Conservation (phyloP, 1,139 yeast genomes). For the Pichia sp. region DNA sequence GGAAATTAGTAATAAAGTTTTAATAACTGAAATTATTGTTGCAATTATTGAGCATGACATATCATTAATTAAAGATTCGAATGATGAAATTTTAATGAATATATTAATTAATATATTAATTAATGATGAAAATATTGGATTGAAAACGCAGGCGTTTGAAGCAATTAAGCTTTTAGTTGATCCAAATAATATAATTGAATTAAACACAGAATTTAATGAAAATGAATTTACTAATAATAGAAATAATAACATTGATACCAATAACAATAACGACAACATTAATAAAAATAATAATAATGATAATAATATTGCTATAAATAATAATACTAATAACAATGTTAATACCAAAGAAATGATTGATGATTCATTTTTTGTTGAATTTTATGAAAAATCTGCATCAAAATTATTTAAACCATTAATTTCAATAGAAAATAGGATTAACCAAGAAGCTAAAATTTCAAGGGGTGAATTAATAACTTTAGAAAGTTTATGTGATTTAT, state of each 20-base stretch:
- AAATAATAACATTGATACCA: constrained; percentile 26
- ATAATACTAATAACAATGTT: too few relatives aligned
- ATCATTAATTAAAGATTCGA: constrained; percentile 42
- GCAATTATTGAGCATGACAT: constrained; percentile 83
- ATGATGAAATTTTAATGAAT: constrained; percentile 55
- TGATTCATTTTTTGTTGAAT: constrained; percentile 51
- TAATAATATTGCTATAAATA: too few relatives aligned
- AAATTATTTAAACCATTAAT: constrained; percentile 48
- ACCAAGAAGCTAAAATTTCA: too few relatives aligned
- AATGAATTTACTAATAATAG: background rate
- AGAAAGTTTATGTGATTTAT: constrained; percentile 56
- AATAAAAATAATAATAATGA: too few relatives aligned
- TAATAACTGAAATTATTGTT: constrained; percentile 79
- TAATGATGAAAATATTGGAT: constrained; percentile 61
- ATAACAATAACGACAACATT: too few relatives aligned
- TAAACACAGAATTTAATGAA: constrained; percentile 2
- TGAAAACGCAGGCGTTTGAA: constrained; percentile 78
- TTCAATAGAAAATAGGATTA: constrained; percentile 9
- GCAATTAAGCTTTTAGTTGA: constrained; percentile 71
- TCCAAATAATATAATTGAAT: constrained; percentile 30
- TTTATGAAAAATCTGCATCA: constrained; percentile 59
- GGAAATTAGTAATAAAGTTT: constrained; percentile 47
- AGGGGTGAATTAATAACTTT: constrained; percentile 9
- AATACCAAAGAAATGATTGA: constrained; percentile 12
- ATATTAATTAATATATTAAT: constrained; percentile 58